Base-by-base conservation (phyloP, 164 flowering plant genomes). In the Chimonanthus salicifolius region DNA sequence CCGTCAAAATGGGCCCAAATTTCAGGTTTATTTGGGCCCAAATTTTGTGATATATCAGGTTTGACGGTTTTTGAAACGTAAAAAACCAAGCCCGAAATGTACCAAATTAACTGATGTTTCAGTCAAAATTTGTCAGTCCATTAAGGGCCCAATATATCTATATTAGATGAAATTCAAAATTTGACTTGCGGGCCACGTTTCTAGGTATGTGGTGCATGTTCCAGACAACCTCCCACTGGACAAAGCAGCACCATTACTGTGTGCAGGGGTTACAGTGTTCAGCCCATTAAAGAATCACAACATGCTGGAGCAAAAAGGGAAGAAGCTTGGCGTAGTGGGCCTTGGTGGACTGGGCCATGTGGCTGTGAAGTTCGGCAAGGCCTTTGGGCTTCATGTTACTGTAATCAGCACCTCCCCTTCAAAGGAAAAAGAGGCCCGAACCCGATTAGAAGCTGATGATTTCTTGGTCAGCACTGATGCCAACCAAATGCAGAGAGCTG, bases 301-400 rank as follows among this genome's bases (percentile, higher is more conserved):
- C 33, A 73, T 89, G 81, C 62, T 87, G 0, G 33, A 33, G 33
- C 80, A 83, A 6, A 77, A 84, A 2, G 86, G 87, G 13, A 89
- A 85, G 83, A 84, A 78, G 70, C 71, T 90, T 1, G 96, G 97
- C 1, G 76, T 93, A 2, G 87, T 93, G 1, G 98, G 98, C 1
- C 82, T 93, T 0, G 98, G 97, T 0, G 98, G 97, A 0, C 80
- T 93, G 0, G 97, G 98, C 3, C 97, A 90, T 60, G 73, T 92
- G 0, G 96, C 92, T 0, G 88, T 89, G 21, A 92, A 91, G 78
- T 84, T 92, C 18, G 96, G 83, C 0, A 92, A 91, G 85, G 93
- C 92, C 0, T 87, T 89, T 13, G 94, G 92, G 3, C 89, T 80
- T 76, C 90, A 93, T 21, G 97, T 91, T 1, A 91, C 97, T 1